Base-by-base conservation (phyloP, 306 rosid species). In the Sicyos baderoa region DNA sequence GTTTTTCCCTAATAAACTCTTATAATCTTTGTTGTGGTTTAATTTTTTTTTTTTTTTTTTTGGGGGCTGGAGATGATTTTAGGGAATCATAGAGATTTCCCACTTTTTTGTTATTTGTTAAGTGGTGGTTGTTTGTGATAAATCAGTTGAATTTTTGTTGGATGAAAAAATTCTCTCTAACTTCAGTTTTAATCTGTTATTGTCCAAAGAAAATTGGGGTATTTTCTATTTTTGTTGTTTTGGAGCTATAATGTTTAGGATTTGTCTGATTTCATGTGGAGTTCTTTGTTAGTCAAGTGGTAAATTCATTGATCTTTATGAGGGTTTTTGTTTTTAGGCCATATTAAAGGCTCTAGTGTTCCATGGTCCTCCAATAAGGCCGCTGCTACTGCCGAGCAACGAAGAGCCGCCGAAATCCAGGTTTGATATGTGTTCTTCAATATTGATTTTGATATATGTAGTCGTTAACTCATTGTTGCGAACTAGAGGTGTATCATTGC, bases 281-380 rank as follows among this genome's bases (percentile, higher is more conserved):
- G n/a, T 61, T 15, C 23, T 62, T 62, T 62, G 52, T 42, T 42
- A 19, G 69, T 37, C 17, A 18, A 63, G 29, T 66, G 56, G 55
- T 48, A 23, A 22, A 14, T 48, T 47, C 21, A 47, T 40, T 62
- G 50, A 66, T 66, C 27, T 22, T 47, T 49, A 37, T 75, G 76
- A 78, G 70, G 37, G 7, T 25, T 81, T 35, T 35, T 35, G 42
- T 40, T 7, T 76, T 54, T 72, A 85, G 94, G 89, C 6, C 76
- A 54, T 70, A 17, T 53, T 4, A 84, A 73, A 71, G 77, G 79
- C 70, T 79, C 80, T 3, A 82, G 75, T 72, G 77, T 71, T 19
- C 94, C 79, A 16, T 84, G 94, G 96, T 85, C 82, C 77, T 75
- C 80, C 8, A 88, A 79, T 80, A 82, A 82, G 85, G 84, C 74